These are phyloP conservation scores for Gnetum montanum DNA, from an alignment of 75 land plant genomes.

Conservation along the genomic window DNA sequence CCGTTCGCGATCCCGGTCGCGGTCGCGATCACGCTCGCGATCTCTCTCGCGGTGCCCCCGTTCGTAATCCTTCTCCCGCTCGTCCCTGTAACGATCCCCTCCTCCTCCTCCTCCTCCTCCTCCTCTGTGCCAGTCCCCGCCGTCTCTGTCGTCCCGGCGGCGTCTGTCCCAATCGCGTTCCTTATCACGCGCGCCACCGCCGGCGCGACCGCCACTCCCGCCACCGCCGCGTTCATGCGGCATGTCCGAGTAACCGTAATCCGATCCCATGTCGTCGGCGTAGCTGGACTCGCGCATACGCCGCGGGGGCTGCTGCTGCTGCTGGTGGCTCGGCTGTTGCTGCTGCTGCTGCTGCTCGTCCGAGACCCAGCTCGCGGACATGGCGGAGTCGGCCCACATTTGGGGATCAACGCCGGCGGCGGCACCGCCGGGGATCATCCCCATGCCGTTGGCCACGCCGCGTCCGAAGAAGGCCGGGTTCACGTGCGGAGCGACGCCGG, in stretches of 20 bases:
- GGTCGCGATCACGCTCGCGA: constrained; percentile 45
- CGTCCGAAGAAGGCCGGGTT: constrained; percentile 91
- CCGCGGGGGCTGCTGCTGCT: too few relatives aligned
- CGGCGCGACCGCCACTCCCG: constrained; percentile 37
- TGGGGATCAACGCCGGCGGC: constrained; percentile 57
- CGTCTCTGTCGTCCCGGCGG: constrained; percentile 63
- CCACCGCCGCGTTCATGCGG: constrained; percentile 44
- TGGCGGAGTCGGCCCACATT: constrained; percentile 66
- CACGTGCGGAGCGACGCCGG: constrained; percentile 84
- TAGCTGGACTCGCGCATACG: constrained; percentile 61
- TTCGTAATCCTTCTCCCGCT: constrained; percentile 42
- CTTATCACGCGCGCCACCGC: constrained; percentile 50
- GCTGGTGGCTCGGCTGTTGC: too few relatives aligned
- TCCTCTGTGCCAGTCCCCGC: constrained; percentile 49
- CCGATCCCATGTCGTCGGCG: constrained; percentile 61
- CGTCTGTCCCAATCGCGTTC: constrained; percentile 66
- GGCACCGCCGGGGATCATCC: constrained; percentile 50
- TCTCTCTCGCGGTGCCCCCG: constrained; percentile 49
- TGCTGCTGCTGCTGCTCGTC: constrained; percentile 73
- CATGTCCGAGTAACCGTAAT: constrained; percentile 60
- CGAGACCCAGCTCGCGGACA: constrained; percentile 69
- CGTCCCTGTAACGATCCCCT: constrained; percentile 41
- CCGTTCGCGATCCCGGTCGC: constrained; percentile 41
- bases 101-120: constrained; percentile 33
- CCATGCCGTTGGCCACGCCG: constrained; percentile 63